Evolutionary conservation across 257 asterid genomes (phyloP), one percentile per base, ranked within the genome.

Genomic region (Paulownia fortunei): DNA sequence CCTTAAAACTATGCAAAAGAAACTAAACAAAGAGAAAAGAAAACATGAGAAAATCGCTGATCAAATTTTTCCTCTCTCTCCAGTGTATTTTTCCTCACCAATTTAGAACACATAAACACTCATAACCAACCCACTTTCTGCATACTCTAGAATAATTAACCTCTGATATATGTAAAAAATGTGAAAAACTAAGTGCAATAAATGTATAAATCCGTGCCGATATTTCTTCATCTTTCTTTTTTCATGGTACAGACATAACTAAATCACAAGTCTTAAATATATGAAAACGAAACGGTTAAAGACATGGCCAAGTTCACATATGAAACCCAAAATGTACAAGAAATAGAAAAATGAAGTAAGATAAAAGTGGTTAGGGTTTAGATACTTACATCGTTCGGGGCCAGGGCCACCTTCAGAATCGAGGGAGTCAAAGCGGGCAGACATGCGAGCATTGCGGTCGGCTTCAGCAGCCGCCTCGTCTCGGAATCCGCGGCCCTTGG

Each of bases 401-500:
- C 99, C 99, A 70, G 97, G 99, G 63, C 97, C 99, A 60, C 93
- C 97, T 12, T 90, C 90, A 15, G 97, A 79, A 74, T 89, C 94
- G 47, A 93, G 91, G 5, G 96, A 73, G 77, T 96, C 98, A 69
- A 96, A 96, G 49, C 95, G 92, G 8, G 88, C 98, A 9, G 98
- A 83, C 91, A 95, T 84, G 61, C 99, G 94, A 61, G 97, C 95
- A 74, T 85, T 90, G 2, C 99, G 94, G 26, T 95, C 99, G 10
- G 93, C 96, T 63, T 88, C 92, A 61, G 95, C 89, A 13, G 96
- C 79, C 0, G 89, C 89, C 85, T 93, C 98, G 78, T 92, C 96
- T 8, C 93, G 96, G 78, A 95, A 95, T 0, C 99, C 98, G 8
- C 99, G 96, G 68, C 99, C 99, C 82, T 96, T 95, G 16, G 96